A percentile compares a stretch with the other conserved stretches of the same genome.
Conservation (phyloP, 371 early-diverging fungal genomes). For the Zychaea mexicana region DNA sequence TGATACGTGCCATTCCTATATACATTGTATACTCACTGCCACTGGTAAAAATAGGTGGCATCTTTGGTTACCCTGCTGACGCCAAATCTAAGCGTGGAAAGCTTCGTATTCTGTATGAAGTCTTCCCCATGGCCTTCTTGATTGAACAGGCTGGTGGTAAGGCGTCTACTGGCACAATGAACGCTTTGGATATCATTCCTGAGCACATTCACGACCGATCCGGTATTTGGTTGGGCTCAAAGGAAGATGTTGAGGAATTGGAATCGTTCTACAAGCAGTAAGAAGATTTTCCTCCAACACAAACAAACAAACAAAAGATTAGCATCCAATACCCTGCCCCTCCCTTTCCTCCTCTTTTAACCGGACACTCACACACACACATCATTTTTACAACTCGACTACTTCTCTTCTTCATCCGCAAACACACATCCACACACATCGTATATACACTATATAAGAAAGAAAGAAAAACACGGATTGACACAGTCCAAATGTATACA, state of each 20-base stretch:
- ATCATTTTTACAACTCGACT: too few species aligned
- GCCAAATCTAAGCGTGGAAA: constrained; percentile 90
- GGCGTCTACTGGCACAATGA: constrained; percentile 80
- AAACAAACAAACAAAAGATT: too few species aligned
- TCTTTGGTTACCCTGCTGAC: constrained; percentile 87
- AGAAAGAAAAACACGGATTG: too few species aligned
- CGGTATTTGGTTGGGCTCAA: constrained; percentile 91
- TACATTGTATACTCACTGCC: too few species aligned
- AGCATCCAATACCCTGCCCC: too few species aligned
- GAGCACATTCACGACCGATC: constrained; percentile 89
- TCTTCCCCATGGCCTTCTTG: constrained; percentile 97
- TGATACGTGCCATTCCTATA: too few species aligned
- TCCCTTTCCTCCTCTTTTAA: too few species aligned
- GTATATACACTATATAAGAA: too few species aligned
- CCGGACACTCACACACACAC: too few species aligned
- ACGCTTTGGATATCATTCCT: constrained; percentile 90
- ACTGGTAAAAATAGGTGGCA: constrained; percentile 57
- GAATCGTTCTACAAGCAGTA: constrained; percentile 57
- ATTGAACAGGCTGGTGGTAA: constrained; percentile 96
- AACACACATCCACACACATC: too few species aligned
- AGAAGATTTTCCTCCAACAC: neutral
- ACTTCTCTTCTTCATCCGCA: too few species aligned
- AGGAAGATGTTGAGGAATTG: constrained; percentile 86
- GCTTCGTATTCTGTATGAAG: constrained; percentile 95
- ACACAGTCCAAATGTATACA: too few species aligned